These are phyloP conservation scores for Pleurotus eryngii DNA, from an alignment of 768 basidiomycete genomes.

Conservation along the genomic window DNA sequence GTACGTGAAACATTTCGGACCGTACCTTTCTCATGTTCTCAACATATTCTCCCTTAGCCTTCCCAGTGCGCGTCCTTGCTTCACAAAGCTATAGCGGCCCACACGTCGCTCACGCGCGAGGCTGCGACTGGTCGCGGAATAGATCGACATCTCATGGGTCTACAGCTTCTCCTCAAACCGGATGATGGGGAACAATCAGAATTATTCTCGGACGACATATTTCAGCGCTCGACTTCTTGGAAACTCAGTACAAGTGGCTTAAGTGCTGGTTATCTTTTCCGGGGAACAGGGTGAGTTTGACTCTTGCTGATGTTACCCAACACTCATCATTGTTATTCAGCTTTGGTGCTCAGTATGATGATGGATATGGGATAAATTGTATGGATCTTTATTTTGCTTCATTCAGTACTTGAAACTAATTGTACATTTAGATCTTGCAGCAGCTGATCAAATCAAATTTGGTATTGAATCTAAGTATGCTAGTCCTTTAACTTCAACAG, in stretches of 20 bases:
- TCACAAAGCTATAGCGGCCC: conserved; percentile 64
- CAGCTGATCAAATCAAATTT: conserved; percentile 78
- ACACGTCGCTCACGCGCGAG: conserved; percentile 68
- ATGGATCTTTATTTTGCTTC: conserved; percentile 20
- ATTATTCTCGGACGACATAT: conserved; percentile 78
- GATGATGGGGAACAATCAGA: conserved; percentile 51
- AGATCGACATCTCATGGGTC: conserved; percentile 88
- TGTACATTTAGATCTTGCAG: conserved; percentile 64
- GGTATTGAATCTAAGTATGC: conserved; percentile 90
- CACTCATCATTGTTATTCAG: conserved; percentile 22
- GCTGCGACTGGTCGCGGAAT: conserved; percentile 81
- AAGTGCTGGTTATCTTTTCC: conserved; percentile 81
- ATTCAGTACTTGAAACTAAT: conserved; percentile 2
- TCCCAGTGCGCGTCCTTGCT: conserved; percentile 46
- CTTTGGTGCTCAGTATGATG: conserved; percentile 76
- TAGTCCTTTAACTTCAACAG: conserved; percentile 66
- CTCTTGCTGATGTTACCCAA: not conserved
- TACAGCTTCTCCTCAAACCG: conserved; percentile 60
- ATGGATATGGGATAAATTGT: conserved; percentile 97
- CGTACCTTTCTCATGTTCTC: not conserved
- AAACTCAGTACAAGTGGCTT: conserved; percentile 87
- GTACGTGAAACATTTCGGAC: conserved; percentile 29
- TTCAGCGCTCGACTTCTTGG: conserved; percentile 76
- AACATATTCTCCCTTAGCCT: conserved; percentile 23
- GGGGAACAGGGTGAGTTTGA: conserved; percentile 71